Evolutionary conservation across 345 rosid genomes (phyloP).

Genomic region (Theobroma cacao): DNA sequence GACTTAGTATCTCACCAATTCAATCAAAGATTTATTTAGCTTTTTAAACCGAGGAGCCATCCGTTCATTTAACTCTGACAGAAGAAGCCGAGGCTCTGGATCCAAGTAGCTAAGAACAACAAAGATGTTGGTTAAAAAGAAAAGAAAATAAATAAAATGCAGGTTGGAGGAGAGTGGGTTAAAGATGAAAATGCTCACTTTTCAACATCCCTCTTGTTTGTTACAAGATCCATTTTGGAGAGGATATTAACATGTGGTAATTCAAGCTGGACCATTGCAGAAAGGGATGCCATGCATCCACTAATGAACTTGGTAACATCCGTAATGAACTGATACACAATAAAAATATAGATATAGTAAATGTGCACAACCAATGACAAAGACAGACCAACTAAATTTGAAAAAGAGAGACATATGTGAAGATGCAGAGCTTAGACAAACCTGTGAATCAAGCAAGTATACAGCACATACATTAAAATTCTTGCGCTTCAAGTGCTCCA

Average conservation of each 20-base stretch:
- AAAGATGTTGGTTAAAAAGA: background rate
- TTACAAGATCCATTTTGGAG: slow-evolving; percentile 91
- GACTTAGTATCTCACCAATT: slow-evolving; percentile 46
- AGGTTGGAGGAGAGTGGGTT: background rate
- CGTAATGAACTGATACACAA: slow-evolving; percentile 65
- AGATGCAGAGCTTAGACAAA: slow-evolving; percentile 26
- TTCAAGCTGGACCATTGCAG: slow-evolving; percentile 95
- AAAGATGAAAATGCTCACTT: slow-evolving; percentile 39
- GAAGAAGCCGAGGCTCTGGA: slow-evolving; percentile 65
- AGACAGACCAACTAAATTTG: background rate
- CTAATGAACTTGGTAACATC: slow-evolving; percentile 92
- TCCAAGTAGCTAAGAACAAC: slow-evolving; percentile 57
- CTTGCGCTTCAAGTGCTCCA: slow-evolving; percentile 77
- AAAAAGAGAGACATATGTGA: background rate
- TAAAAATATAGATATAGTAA: slow-evolving; percentile 10
- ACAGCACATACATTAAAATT: slow-evolving; percentile 84
- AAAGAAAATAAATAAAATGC: background rate
- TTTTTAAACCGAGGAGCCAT: slow-evolving; percentile 84
- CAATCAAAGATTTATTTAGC: slow-evolving; percentile 77
- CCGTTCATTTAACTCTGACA: slow-evolving; percentile 67
- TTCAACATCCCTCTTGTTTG: slow-evolving; percentile 61
- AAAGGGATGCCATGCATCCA: slow-evolving; percentile 95
- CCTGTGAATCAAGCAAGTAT: slow-evolving; percentile 94
- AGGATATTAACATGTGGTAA: slow-evolving; percentile 85
- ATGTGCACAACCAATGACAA: slow-evolving; percentile 3